Evolutionary conservation across 352 stramenopile species (phyloP), one percentile per base, ranked within the genome.

Genomic region (Phytophthora kernoviae): DNA sequence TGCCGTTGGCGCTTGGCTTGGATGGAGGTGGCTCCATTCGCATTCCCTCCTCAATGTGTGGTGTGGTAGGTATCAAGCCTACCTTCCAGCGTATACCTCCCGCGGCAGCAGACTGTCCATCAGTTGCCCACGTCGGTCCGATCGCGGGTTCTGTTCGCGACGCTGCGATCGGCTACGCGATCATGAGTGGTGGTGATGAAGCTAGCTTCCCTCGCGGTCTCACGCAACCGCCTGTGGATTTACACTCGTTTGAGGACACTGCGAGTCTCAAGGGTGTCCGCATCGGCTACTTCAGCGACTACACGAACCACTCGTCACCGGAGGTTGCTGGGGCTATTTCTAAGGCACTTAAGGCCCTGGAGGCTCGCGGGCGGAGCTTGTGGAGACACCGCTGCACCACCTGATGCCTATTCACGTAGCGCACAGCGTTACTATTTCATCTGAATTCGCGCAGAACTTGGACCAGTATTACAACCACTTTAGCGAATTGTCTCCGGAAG

Each of bases 1-100:
- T 96, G 26, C 91, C 90, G 2, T 56, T 98, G 2, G 87, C 90
- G 0, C 57, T 98, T 8, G 94, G 88, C 9, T 64, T 87, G 12
- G 94, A 98, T 68, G 90, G 86, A 27, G 92, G 91, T 9, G 94
- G 92, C 9, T 97, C 86, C 1, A 94, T 98, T 55, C 88, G 92
- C 1, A 93, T 98, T 34, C 94, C 94, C n/a, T 81, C 90, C 4
- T 68, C 67, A n/a, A 57, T 97, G 27, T 97, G 82, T 59, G 91
- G 92, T 26, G 70, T 96, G 17, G 84, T 97, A 15, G 93, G 93
- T 4, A 68, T 98, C 43, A 96, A 96, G 42, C 80, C 90, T 8
- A 96, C 84, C 17, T 97, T 93, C 58, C 68, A 81, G 50, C 80
- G 87, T 8, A 66, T 94, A 44, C 82, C 86, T 34, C 76, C 77